A percentile compares a stretch with the other conserved stretches of the same genome.
Conservation (phyloP, 2,329 filamentous ascomycete genomes). For the Grosmannia penicillata region DNA sequence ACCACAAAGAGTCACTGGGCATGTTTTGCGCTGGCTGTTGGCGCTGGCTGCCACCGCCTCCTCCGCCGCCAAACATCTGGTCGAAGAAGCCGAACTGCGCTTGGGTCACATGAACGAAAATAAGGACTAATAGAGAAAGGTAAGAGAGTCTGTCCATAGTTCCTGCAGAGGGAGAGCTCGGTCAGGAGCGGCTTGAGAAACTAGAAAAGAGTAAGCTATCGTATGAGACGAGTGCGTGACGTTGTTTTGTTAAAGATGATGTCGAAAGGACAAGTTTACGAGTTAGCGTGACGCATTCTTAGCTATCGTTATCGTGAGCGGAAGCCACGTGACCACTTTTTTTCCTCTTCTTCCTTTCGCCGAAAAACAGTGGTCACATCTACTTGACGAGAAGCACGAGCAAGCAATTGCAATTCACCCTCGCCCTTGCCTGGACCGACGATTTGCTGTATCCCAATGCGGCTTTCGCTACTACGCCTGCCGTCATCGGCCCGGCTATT, state of each 20-base stretch:
- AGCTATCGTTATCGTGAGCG: too few relatives aligned
- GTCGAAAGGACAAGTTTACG: too few relatives aligned
- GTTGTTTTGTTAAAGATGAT: too few relatives aligned
- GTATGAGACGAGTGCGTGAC: too few relatives aligned
- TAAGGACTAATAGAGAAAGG: constrained; percentile 30
- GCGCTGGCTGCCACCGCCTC: constrained; percentile 16
- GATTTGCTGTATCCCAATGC: constrained; percentile 27
- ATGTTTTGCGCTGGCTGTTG: constrained; percentile 57
- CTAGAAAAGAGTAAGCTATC: too few relatives aligned
- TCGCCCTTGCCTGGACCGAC: too few relatives aligned
- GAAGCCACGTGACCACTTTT: too few relatives aligned
- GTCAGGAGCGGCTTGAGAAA: too few relatives aligned
- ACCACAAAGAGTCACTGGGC: constrained; percentile 69
- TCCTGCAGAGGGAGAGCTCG: too few relatives aligned
- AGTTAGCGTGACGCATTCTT: too few relatives aligned
- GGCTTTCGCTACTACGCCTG: constrained; percentile 30
- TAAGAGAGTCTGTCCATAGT: constrained; percentile 17
- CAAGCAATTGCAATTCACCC: neutral
- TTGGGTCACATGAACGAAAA: constrained; percentile 44
- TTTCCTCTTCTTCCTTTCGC: too few relatives aligned
- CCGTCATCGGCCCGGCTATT: constrained; percentile 25
- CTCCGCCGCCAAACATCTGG: constrained; percentile 74
- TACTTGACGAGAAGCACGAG: neutral
- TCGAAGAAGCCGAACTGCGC: constrained; percentile 97
- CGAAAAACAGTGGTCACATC: neutral